phyloP scores from a whole-genome alignment of 106 monocot genomes.

The Dioscorea zingiberensis region DNA sequence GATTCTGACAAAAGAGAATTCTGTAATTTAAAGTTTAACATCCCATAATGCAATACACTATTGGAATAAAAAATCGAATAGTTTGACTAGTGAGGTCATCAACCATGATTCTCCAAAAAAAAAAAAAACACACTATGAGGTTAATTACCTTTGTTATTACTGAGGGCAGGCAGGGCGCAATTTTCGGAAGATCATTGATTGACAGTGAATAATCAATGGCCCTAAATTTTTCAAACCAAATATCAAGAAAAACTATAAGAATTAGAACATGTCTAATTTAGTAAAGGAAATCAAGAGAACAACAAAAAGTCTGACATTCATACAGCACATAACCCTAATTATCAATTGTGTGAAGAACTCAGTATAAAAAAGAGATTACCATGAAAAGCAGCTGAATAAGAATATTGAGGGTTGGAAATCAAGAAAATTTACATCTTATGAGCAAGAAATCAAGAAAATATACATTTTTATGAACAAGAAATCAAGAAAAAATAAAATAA shows the following conservation, averaged over 20 bases:
- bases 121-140: background rate
- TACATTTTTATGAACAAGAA: no score
- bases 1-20: no score
- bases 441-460: no score
- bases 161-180: background rate
- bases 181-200: background rate
- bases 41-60: background rate
- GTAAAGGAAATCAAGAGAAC: background rate
- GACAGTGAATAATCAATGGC: constrained; percentile 7
- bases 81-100: background rate
- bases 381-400: no score
- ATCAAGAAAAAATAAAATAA: no score
- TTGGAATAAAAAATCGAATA: background rate
- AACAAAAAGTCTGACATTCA: background rate
- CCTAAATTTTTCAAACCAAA: background rate
- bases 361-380: background rate
- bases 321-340: background rate
- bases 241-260: background rate
- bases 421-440: no score
- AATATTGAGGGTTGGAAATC: no score
- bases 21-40: no score
- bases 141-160: constrained; percentile 5
- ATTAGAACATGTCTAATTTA: background rate
- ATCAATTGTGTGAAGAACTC: background rate
- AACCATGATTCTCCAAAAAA: no score